Evolutionary conservation across 192 early-diverging fungal species (phyloP).

Genomic region (Rhizophagus clarus): DNA sequence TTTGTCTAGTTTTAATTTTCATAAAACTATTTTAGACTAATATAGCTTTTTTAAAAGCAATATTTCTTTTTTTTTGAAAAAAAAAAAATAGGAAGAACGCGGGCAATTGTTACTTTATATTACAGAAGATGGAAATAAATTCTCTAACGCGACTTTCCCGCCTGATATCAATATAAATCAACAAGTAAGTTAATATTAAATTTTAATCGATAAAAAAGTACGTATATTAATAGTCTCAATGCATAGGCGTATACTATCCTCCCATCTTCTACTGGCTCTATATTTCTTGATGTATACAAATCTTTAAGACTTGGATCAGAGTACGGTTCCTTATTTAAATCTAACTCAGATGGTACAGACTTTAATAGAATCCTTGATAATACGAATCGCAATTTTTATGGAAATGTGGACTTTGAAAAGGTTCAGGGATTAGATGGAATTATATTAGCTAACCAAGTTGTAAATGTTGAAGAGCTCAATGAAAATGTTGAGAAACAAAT

Average conservation of each 20-base stretch:
- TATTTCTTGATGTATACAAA: constrained; percentile 80
- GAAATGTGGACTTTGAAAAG: constrained; percentile 89
- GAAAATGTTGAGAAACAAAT: constrained; percentile 65
- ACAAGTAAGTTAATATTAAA: constrained; percentile 36
- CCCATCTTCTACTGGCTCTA: constrained; percentile 74
- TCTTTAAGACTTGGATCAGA: constrained; percentile 51
- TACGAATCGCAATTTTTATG: constrained; percentile 75
- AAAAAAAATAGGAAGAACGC: constrained; percentile 38
- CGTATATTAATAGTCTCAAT: not conserved
- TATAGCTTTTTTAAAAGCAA: not conserved
- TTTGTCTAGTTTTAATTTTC: not conserved
- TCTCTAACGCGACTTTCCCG: constrained; percentile 81
- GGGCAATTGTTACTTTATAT: constrained; percentile 66
- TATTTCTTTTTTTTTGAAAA: not conserved
- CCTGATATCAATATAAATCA: constrained; percentile 72
- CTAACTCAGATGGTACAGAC: constrained; percentile 81
- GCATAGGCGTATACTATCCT: constrained; percentile 77
- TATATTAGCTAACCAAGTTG: constrained; percentile 85
- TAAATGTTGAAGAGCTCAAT: constrained; percentile 67
- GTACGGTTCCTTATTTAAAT: constrained; percentile 83
- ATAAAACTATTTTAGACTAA: too few relatives aligned
- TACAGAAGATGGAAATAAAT: constrained; percentile 73
- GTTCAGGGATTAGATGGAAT: constrained; percentile 86
- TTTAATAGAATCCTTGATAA: constrained; percentile 75
- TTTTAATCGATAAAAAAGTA: not conserved